Evolutionary conservation across 2,329 filamentous ascomycete genomes (phyloP), one percentile per base, ranked within the genome.

Genomic region (Epicoccum sorghinum): DNA sequence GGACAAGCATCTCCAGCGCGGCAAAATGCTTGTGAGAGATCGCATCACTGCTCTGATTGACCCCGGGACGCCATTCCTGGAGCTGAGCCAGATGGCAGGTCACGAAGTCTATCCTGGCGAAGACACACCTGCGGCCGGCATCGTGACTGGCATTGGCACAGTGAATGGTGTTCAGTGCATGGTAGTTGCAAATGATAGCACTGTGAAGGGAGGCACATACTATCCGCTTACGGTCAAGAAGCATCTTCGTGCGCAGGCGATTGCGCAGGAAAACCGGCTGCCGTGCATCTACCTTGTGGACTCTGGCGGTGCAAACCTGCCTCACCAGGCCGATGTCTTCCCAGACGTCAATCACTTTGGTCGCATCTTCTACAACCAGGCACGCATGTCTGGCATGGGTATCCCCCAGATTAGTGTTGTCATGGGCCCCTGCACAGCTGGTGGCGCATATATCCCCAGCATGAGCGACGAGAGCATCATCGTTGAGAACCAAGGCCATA

Each of bases 391-490:
- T 64, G 84, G 89, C 2, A 79, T 88, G 62, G 91, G 92, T 4
- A 96, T 98, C 58, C 93, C 93, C 1, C 93, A 98, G 71, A 89
- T 99, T 64, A 88, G 91, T 8, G 91, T 97, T 2, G 93, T 99
- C 41, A 97, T 99, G 93, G 93, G 93, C 0, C 90, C 93, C 38
- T 99, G 95, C 77, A 99, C 95, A 0, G 93, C 93, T 1, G 93
- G 93, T 45, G 93, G 93, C 42, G 93, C 93, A 23, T 98, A 99
- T 73, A 93, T 98, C 9, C 93, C 93, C 9, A 91, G 91, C 67
- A 98, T 99, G 93, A 93, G 90, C 57, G 95, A 98, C 73, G 95
- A 98, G 81, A 92, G 87, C 71, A 97, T 99, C 75, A 98, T 99
- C 61, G 95, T 98, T 35, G 87, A 91, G 69, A 89, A 93, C 47